Percentiles rank a stretch among this genome's conserved stretches.
phyloP scores from a whole-genome alignment of 139 green algal species.

The Volvox africanus region DNA sequence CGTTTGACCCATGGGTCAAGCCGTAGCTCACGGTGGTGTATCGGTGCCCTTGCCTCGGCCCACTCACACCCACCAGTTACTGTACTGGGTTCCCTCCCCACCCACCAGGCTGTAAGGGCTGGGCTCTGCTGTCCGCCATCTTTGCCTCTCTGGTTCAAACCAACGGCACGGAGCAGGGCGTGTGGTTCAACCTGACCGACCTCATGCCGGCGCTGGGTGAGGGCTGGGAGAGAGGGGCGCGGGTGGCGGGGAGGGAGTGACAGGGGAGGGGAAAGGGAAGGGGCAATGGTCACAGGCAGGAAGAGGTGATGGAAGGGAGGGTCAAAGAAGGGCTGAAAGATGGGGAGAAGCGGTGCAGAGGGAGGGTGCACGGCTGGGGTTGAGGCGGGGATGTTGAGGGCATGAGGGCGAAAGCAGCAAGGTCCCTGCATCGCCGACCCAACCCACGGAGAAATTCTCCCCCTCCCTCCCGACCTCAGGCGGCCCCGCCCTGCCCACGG shows the following conservation, averaged over 20 bases:
- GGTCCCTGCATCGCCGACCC: too few species aligned
- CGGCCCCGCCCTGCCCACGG: constrained; percentile 11
- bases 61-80: neutral
- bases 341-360: neutral
- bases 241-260: too few species aligned
- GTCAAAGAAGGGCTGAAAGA: neutral
- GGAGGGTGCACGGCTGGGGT: neutral
- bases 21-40: too few species aligned
- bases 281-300: too few species aligned
- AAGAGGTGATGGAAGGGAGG: too few species aligned
- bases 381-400: too few species aligned
- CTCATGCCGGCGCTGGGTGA: neutral
- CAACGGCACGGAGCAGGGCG: constrained; percentile 19
- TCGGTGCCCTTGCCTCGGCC: too few species aligned
- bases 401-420: neutral
- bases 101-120: constrained; percentile 29
- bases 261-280: too few species aligned
- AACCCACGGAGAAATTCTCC: too few species aligned
- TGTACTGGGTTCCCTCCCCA: neutral
- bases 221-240: neutral
- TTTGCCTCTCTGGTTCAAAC: neutral
- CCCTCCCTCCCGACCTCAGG: neutral
- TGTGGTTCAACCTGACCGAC: constrained; percentile 18
- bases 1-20: too few species aligned
- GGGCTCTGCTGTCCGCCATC: constrained; percentile 25